Base-by-base conservation (phyloP, 1,284 basidiomycete species). In the Trametes polyzona region DNA sequence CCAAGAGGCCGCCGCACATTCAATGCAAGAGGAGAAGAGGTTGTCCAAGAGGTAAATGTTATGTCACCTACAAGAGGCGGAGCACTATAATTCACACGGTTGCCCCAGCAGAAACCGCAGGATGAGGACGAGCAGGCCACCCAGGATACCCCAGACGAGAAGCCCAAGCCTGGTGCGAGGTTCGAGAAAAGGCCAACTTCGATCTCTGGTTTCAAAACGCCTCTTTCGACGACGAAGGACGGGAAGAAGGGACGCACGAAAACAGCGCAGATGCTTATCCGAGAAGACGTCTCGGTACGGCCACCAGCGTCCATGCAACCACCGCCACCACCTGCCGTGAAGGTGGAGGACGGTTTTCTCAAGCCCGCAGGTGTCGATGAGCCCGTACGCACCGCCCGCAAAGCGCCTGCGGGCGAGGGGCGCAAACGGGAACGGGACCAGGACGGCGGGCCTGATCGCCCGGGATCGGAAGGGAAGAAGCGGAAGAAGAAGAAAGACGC, bases 361-460 rank as follows among this genome's bases (percentile, higher is more conserved):
- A 85, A 83, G 64, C 83, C 83, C 32, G 73, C 77, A 36, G 83
- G 82, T 24, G 77, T 86, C 19, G 83, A 85, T 59, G 79, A 76
- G 27, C 82, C 83, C 32, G 43, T 47, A 1, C 47, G 54, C n/a
- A 36, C 41, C 2, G 26, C 52, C 1, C 51, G 48, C 23, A 60
- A 42, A 17, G 29, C 35, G 2, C 35, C 58, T 21, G 6, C 16
- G 16, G 11, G 36, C 10, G 43, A 44, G 2, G 32, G 46, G 23
- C 59, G 61, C 35, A 68, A 68, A 55, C 57, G 68, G 10, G 62
- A 60, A 16, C 58, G 68, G 35, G 64, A 59, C 17, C 56, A 53
- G 19, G 64, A 63, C 12, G 9, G 41, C 19, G 44, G 51, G 36
- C 14, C 53, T 19, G 59, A 60, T 33, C 43, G 17, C 7, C 32